A percentile compares a stretch with the other conserved stretches of the same genome.
Conservation (phyloP, 106 monocot genomes). For the Agapanthus africanus region DNA sequence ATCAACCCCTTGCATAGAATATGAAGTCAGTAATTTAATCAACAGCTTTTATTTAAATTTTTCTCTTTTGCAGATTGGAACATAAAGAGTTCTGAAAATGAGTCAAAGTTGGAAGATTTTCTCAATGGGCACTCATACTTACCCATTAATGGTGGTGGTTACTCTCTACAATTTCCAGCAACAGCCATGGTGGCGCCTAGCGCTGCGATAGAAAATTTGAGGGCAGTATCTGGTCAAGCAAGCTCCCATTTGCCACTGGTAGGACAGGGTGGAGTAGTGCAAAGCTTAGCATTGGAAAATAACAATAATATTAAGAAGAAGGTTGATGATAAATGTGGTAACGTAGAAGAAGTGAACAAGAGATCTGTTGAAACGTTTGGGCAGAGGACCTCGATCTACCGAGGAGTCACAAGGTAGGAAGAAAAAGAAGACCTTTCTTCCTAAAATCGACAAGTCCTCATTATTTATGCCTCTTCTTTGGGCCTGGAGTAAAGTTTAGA, state of each 20-base stretch:
- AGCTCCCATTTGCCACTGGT: conserved; percentile 40
- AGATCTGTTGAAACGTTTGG: conserved; percentile 94
- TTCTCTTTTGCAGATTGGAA: conserved; percentile 49
- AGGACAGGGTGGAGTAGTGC: conserved; percentile 3
- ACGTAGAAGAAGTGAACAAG: conserved; percentile 30
- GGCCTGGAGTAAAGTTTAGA: too few species aligned
- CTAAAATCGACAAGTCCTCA: too few species aligned
- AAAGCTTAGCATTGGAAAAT: conserved; percentile 23
- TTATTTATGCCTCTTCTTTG: too few species aligned
- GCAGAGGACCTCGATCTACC: conserved; percentile 89
- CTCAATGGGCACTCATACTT: conserved; percentile 47
- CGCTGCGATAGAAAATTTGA: too few species aligned
- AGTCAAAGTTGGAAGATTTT: conserved; percentile 75
- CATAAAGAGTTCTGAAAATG: conserved; percentile 48
- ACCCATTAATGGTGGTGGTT: not conserved
- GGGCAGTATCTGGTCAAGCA: conserved; percentile 41
- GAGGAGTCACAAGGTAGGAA: conserved; percentile 84
- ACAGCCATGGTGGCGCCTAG: not conserved
- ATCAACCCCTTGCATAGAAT: too few species aligned
- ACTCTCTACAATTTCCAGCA: not conserved
- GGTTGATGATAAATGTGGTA: conserved; percentile 15
- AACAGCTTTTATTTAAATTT: not conserved
- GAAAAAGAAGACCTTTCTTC: too few species aligned
- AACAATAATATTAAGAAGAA: conserved; percentile 9
- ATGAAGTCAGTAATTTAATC: not conserved